phyloP scores from a whole-genome alignment of 257 asterid genomes.

The Penstemon davidsonii region DNA sequence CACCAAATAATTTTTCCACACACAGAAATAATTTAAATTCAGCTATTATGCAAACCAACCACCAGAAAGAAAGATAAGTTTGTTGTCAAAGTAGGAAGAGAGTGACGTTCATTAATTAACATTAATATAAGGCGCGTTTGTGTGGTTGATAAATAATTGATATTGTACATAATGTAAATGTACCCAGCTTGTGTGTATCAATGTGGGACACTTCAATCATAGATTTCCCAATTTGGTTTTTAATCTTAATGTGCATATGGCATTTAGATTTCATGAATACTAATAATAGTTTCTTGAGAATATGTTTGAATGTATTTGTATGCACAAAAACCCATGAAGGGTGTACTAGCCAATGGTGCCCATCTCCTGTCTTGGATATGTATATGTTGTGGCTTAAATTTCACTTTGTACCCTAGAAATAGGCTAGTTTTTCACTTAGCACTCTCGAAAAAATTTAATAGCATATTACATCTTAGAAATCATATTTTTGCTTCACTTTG shows the following conservation, averaged over 20 bases:
- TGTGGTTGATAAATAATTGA: constrained; percentile 9
- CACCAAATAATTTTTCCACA: not conserved
- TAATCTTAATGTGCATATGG: not conserved
- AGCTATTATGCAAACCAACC: constrained; percentile 27
- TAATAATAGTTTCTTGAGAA: not conserved
- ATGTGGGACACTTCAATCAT: constrained; percentile 16
- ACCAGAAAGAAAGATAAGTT: not conserved
- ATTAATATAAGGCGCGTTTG: constrained; percentile 30
- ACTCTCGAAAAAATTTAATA: too few relatives aligned
- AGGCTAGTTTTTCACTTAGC: too few relatives aligned
- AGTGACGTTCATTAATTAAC: constrained; percentile 27
- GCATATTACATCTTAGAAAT: too few relatives aligned
- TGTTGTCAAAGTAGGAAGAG: not conserved
- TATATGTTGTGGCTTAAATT: too few relatives aligned
- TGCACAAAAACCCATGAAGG: not conserved
- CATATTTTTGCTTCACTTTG: too few relatives aligned
- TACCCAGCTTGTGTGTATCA: constrained; percentile 5
- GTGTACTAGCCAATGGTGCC: not conserved
- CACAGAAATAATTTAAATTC: not conserved
- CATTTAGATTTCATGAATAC: not conserved
- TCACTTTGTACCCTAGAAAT: too few relatives aligned
- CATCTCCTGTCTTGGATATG: too few relatives aligned
- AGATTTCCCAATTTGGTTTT: constrained; percentile 8
- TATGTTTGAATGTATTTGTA: not conserved
- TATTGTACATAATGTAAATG: not conserved